Percentiles rank a stretch among this genome's conserved stretches.
phyloP scores from a whole-genome alignment of 202 grass and related monocot genomes.

The Dendrocalamus latiflorus region DNA sequence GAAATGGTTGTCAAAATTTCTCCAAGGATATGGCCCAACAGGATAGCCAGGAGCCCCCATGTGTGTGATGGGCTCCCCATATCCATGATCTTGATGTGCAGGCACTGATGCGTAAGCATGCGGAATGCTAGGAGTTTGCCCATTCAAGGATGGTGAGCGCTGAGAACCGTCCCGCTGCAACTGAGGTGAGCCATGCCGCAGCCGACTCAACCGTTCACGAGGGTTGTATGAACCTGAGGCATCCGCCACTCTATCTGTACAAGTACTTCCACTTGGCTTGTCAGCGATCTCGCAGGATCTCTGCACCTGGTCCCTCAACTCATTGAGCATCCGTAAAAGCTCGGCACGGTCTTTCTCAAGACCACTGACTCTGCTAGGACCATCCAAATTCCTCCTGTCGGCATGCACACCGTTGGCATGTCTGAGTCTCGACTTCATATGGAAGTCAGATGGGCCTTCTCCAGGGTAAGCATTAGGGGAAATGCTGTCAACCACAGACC shows the following conservation, averaged over 20 bases:
- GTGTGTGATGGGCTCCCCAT: conserved; percentile 35
- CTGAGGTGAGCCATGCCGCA: conserved; percentile 47
- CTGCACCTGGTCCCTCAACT: conserved; percentile 61
- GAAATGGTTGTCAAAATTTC: conserved; percentile 69
- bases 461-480: conserved; percentile 26
- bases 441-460: conserved; percentile 44
- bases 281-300: conserved; percentile 48
- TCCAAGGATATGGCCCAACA: conserved; percentile 46
- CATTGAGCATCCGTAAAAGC: conserved; percentile 61
- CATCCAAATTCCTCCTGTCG: conserved; percentile 20
- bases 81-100: conserved; percentile 45
- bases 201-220: conserved; percentile 38
- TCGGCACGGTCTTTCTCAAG: conserved; percentile 48
- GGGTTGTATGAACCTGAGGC: conserved; percentile 33
- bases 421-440: conserved; percentile 4
- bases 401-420: conserved; percentile 7
- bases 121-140: conserved; percentile 29
- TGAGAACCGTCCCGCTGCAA: conserved; percentile 43
- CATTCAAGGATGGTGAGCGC: conserved; percentile 41
- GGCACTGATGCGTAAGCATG: conserved; percentile 36
- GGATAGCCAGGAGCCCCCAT: conserved; percentile 47
- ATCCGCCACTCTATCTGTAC: conserved; percentile 1
- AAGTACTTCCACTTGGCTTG: conserved; percentile 38
- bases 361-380: conserved; percentile 35
- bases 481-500: conserved; percentile 13